phyloP scores from a whole-genome alignment of 1,284 basidiomycete species.

The Tremellales sp. region DNA sequence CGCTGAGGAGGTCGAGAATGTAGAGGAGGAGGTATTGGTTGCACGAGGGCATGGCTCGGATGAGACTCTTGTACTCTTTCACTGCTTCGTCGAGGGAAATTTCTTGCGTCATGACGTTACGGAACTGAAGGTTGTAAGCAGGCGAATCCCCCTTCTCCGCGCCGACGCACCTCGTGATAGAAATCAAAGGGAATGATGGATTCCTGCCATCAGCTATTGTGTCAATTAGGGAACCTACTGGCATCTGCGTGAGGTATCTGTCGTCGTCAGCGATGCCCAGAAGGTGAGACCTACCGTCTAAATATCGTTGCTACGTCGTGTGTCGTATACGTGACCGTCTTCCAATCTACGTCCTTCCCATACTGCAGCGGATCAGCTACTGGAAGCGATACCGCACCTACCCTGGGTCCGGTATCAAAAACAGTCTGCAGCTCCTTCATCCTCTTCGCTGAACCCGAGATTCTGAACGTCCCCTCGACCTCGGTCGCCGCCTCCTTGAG shows the following conservation, averaged over 20 bases:
- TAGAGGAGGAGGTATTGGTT: slow-evolving; percentile 95
- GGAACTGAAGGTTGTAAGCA: slow-evolving; percentile 58
- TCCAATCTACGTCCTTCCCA: slow-evolving; percentile 90
- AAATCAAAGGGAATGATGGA: slow-evolving; percentile 51
- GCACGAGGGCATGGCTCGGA: slow-evolving; percentile 74
- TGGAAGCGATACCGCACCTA: slow-evolving; percentile 49
- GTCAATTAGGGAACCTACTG: slow-evolving; percentile 57
- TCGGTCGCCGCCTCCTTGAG: slow-evolving; percentile 92
- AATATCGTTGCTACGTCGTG: slow-evolving; percentile 98
- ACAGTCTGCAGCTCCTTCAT: slow-evolving; percentile 90
- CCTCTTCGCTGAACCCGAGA: slow-evolving; percentile 86
- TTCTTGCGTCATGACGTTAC: slow-evolving; percentile 59
- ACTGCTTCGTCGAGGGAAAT: slow-evolving; percentile 61
- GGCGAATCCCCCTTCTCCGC: not conserved
- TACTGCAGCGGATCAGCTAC: slow-evolving; percentile 56
- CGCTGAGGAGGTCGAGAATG: slow-evolving; percentile 89
- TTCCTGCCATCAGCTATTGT: no score
- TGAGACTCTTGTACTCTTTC: slow-evolving; percentile 74
- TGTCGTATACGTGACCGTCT: slow-evolving; percentile 73
- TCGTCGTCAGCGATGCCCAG: slow-evolving; percentile 5
- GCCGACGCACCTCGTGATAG: slow-evolving; percentile 70
- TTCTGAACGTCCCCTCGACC: slow-evolving; percentile 91
- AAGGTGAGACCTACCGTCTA: slow-evolving; percentile 54
- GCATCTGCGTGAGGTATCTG: slow-evolving; percentile 87
- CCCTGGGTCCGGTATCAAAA: slow-evolving; percentile 83